phyloP scores from a whole-genome alignment of 345 rosid genomes.

The Eucalyptus dawsonii region DNA sequence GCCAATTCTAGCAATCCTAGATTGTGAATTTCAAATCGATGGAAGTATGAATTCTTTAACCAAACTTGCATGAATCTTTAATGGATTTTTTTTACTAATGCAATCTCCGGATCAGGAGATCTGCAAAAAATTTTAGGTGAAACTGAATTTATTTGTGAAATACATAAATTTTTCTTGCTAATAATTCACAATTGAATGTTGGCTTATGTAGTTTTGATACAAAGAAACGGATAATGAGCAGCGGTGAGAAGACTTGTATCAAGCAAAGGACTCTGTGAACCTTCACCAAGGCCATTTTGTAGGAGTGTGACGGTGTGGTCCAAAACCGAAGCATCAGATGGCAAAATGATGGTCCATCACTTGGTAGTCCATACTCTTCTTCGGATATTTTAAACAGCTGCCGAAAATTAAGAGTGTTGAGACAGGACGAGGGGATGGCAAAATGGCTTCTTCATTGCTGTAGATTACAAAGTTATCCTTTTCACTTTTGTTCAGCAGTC shows the following conservation, averaged over 20 bases:
- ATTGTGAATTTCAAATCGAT: background rate
- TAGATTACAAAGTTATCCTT: background rate
- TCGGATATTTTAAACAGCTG: constrained; percentile 6
- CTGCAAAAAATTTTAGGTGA: background rate
- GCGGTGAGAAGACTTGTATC: background rate
- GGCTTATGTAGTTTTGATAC: background rate
- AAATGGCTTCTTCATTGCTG: background rate
- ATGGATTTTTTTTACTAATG: no score
- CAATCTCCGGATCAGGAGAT: no score
- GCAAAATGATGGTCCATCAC: background rate
- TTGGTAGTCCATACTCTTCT: constrained; percentile 12
- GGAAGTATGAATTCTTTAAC: background rate
- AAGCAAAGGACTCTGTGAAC: background rate
- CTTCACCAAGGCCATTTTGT: background rate
- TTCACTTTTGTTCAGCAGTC: no score
- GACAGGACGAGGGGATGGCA: background rate
- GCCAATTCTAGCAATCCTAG: background rate
- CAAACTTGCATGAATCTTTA: background rate
- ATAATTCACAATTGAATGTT: background rate
- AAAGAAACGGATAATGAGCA: background rate
- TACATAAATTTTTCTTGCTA: background rate
- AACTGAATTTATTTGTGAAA: background rate
- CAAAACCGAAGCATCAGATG: no score
- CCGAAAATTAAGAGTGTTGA: background rate
- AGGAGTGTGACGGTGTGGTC: background rate